Conservation (phyloP, 371 early-diverging fungal genomes). For the Mucor mucedo region DNA sequence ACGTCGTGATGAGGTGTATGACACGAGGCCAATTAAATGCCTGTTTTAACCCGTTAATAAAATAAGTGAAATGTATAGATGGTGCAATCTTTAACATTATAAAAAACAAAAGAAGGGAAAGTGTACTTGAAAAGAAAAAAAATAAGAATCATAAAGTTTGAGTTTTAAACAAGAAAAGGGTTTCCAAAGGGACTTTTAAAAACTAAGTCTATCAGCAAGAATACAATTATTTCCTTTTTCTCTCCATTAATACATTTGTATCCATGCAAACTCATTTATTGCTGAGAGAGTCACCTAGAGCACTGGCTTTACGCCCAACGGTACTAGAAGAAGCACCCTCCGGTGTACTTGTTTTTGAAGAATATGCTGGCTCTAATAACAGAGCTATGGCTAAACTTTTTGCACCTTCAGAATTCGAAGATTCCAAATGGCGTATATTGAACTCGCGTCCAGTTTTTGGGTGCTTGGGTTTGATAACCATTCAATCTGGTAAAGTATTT, state of each 20-base stretch:
- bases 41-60: constrained; percentile 37
- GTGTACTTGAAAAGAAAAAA: neutral
- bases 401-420: constrained; percentile 54
- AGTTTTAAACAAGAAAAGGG: neutral
- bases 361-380: constrained; percentile 29
- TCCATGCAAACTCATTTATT: constrained; percentile 55
- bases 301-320: constrained; percentile 54
- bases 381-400: constrained; percentile 52
- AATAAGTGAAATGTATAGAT: constrained; percentile 26
- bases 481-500: constrained; percentile 57
- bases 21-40: constrained; percentile 46
- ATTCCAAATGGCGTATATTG: constrained; percentile 52
- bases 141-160: neutral
- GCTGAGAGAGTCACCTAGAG: constrained; percentile 54
- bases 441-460: constrained; percentile 71
- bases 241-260: neutral
- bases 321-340: constrained; percentile 54
- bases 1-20: constrained; percentile 35
- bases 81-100: constrained; percentile 1
- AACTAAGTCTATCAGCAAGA: neutral
- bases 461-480: constrained; percentile 70
- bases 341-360: constrained; percentile 53
- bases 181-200: constrained; percentile 2
- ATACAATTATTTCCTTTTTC: neutral
- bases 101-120: neutral